Conservation (phyloP, 176 grass and related monocot genomes). For the Juncus effusus region DNA sequence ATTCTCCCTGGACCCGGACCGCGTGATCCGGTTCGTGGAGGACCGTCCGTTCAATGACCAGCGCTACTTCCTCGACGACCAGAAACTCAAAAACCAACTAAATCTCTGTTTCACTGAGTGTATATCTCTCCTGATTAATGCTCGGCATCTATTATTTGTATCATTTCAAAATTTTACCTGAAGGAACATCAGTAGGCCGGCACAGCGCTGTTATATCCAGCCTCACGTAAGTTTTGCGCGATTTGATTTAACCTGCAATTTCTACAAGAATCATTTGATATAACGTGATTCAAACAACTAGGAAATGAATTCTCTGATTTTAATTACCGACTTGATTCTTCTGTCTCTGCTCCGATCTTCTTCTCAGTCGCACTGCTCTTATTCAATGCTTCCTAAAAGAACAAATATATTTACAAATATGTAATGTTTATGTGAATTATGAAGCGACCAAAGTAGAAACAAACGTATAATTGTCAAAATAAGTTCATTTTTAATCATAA, state of each 20-base stretch:
- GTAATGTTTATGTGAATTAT: not conserved
- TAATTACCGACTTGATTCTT: slow-evolving; percentile 44
- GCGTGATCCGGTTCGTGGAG: slow-evolving; percentile 51
- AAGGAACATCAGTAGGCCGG: slow-evolving; percentile 61
- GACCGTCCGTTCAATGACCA: slow-evolving; percentile 83
- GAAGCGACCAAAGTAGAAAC: not conserved
- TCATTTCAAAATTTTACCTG: slow-evolving; percentile 33
- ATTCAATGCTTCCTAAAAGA: slow-evolving; percentile 53
- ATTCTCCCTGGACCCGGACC: slow-evolving; percentile 46
- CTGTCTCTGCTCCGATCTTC: slow-evolving; percentile 50
- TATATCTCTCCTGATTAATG: too few species aligned
- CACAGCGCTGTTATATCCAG: slow-evolving; percentile 71
- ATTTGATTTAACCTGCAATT: slow-evolving; percentile 53
- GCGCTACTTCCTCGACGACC: slow-evolving; percentile 75
- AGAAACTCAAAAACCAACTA: slow-evolving; percentile 49
- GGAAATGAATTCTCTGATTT: slow-evolving; percentile 30
- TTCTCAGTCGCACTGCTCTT: slow-evolving; percentile 63
- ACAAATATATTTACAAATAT: not conserved
- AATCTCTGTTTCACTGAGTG: too few species aligned
- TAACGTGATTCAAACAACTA: slow-evolving; percentile 38
- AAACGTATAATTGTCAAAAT: not conserved
- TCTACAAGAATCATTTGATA: slow-evolving; percentile 42
- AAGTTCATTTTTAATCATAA: not conserved
- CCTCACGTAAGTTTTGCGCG: slow-evolving; percentile 37
- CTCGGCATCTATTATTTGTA: not conserved